A percentile compares a stretch with the other conserved stretches of the same genome.
Conservation (phyloP, 169 alveolate species). For the Plasmodium inui region DNA sequence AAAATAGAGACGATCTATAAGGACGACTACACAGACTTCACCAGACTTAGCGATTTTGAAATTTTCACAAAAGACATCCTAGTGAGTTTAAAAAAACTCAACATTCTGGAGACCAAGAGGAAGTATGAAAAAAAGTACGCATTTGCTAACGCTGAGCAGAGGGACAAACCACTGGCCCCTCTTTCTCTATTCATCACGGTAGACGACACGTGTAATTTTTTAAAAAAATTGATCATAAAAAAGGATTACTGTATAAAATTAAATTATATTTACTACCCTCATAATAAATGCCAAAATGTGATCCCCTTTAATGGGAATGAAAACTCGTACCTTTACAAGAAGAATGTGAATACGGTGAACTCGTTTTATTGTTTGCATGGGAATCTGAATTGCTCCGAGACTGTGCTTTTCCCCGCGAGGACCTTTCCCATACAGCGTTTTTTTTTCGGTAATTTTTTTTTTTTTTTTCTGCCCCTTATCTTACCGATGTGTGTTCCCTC, state of each 20-base stretch:
- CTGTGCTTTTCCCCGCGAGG: slow-evolving; percentile 46
- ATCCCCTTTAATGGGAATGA: slow-evolving; percentile 25
- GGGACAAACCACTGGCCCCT: slow-evolving; percentile 43
- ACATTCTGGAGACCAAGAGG: slow-evolving; percentile 45
- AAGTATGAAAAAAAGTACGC: slow-evolving; percentile 68
- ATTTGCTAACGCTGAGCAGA: slow-evolving; percentile 38
- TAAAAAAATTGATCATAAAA: slow-evolving; percentile 20
- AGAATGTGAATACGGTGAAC: slow-evolving; percentile 39
- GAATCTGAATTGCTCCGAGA: slow-evolving; percentile 42
- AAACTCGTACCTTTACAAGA: slow-evolving; percentile 9
- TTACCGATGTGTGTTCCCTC: not conserved
- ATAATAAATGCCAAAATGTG: slow-evolving; percentile 64
- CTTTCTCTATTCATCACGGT: slow-evolving; percentile 40
- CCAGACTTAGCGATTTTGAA: slow-evolving; percentile 72
- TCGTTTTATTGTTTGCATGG: slow-evolving; percentile 74
- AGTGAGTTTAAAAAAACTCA: slow-evolving; percentile 61
- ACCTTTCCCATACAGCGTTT: slow-evolving; percentile 57
- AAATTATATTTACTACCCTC: slow-evolving; percentile 57
- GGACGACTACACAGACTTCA: slow-evolving; percentile 72
- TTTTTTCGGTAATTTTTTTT: slow-evolving; percentile 55
- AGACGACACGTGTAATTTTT: slow-evolving; percentile 57
- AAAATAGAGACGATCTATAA: slow-evolving; percentile 36
- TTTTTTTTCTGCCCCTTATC: not conserved
- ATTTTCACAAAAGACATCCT: slow-evolving; percentile 58
- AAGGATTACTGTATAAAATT: slow-evolving; percentile 55